These are phyloP conservation scores for Kazachstania kunashirensis DNA, from an alignment of 805 yeast species.

Conservation along the genomic window DNA sequence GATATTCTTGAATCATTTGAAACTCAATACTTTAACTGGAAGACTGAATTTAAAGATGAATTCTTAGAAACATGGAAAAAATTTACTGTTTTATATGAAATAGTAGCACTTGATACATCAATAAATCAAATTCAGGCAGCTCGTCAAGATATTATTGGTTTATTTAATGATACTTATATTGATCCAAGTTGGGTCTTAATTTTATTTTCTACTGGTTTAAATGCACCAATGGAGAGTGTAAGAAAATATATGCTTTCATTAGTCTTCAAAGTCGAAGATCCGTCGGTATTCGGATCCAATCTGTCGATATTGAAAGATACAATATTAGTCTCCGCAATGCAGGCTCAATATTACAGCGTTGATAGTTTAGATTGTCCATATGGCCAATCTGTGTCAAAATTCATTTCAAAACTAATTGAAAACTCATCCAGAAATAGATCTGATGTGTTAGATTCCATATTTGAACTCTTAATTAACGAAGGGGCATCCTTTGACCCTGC, in stretches of 20 bases:
- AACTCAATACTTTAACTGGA: conserved; percentile 13
- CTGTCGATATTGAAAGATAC: conserved; percentile 31
- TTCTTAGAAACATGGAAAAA: conserved; percentile 51
- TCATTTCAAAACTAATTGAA: conserved; percentile 28
- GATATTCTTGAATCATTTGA: conserved; percentile 4
- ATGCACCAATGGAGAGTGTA: conserved; percentile 69
- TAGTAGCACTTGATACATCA: conserved; percentile 75
- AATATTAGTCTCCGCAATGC: conserved; percentile 52
- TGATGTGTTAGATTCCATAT: conserved; percentile 26
- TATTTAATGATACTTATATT: conserved; percentile 45
- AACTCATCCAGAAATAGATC: background rate
- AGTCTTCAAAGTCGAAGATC: conserved; percentile 42
- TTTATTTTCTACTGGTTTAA: conserved; percentile 65
- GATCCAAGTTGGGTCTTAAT: conserved; percentile 66
- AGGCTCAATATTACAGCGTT: conserved; percentile 51
- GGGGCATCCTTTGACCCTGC: conserved; percentile 60
- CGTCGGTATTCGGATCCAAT: conserved; percentile 37
- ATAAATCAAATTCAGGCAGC: conserved; percentile 81
- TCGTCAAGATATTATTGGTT: conserved; percentile 44
- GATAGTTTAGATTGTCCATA: conserved; percentile 41
- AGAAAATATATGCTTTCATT: conserved; percentile 51
- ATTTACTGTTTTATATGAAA: conserved; percentile 66
- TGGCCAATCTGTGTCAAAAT: conserved; percentile 42
- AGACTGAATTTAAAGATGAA: conserved; percentile 26
- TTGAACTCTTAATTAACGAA: conserved; percentile 39